phyloP scores from a whole-genome alignment of 441 rosid species.

The Sinapis alba region DNA sequence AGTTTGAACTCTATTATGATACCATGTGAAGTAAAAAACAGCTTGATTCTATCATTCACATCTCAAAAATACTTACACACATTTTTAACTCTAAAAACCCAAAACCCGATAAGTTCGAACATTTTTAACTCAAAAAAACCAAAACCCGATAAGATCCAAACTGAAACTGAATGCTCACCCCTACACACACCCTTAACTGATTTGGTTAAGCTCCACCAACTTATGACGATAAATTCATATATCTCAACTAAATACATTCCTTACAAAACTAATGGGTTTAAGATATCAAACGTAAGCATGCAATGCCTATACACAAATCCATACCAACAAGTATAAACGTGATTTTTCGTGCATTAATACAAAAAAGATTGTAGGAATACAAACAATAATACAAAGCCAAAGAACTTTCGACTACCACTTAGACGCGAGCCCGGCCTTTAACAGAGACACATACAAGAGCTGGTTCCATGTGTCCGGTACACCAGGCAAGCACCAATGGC shows the following conservation, averaged over 20 bases:
- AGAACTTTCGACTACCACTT: slow-evolving; percentile 29
- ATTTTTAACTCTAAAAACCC: too few relatives aligned
- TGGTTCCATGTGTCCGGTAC: slow-evolving; percentile 75
- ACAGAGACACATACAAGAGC: slow-evolving; percentile 62
- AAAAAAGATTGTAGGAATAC: not conserved
- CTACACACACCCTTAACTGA: not conserved
- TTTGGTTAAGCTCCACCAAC: not conserved
- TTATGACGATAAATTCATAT: not conserved
- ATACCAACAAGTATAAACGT: not conserved
- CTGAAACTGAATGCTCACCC: too few relatives aligned
- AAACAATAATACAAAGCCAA: slow-evolving; percentile 19
- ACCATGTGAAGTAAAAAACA: not conserved
- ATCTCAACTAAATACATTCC: not conserved
- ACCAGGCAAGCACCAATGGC: slow-evolving; percentile 81
- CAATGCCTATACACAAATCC: not conserved
- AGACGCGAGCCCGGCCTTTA: slow-evolving; percentile 58
- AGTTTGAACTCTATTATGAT: too few relatives aligned
- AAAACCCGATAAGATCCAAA: too few relatives aligned
- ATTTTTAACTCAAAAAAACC: too few relatives aligned
- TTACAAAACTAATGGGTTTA: not conserved
- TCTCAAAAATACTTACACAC: not conserved
- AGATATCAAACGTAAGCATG: not conserved
- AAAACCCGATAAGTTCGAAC: too few relatives aligned
- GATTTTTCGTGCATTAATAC: not conserved
- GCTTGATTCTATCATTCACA: not conserved